phyloP scores from a whole-genome alignment of 352 stramenopile species.

The Peronospora farinosa region DNA sequence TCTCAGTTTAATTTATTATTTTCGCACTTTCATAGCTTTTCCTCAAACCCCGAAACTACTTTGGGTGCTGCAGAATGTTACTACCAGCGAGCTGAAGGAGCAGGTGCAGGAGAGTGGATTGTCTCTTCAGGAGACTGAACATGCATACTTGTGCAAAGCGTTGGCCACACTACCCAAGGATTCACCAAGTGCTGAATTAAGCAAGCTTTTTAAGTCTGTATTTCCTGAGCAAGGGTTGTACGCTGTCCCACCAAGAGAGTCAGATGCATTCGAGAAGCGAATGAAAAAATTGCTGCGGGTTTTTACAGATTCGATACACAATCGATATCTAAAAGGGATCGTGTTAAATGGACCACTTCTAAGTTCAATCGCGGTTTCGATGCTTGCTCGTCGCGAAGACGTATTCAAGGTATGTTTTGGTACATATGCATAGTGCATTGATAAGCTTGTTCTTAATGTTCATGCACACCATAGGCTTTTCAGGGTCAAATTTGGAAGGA shows the following conservation, averaged over 20 bases:
- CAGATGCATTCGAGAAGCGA: slow-evolving; percentile 46
- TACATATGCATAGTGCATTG: background rate
- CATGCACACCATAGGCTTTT: slow-evolving; percentile 39
- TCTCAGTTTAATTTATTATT: background rate
- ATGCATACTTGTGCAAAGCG: slow-evolving; percentile 51
- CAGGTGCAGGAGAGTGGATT: slow-evolving; percentile 45
- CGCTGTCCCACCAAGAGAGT: slow-evolving; percentile 34
- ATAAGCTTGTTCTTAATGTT: background rate
- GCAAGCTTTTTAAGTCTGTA: slow-evolving; percentile 38
- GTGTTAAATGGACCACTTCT: slow-evolving; percentile 66
- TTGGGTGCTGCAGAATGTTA: slow-evolving; percentile 67
- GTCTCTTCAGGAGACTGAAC: slow-evolving; percentile 49
- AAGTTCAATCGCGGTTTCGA: slow-evolving; percentile 65
- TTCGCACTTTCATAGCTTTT: slow-evolving; percentile 34
- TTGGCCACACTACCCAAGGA: slow-evolving; percentile 31
- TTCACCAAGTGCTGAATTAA: slow-evolving; percentile 19
- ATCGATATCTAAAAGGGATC: slow-evolving; percentile 62
- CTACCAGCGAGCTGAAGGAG: slow-evolving; percentile 57
- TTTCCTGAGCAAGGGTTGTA: slow-evolving; percentile 62
- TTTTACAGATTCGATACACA: slow-evolving; percentile 56
- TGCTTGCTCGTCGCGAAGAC: slow-evolving; percentile 61
- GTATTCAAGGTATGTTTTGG: slow-evolving; percentile 45
- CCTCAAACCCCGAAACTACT: slow-evolving; percentile 67
- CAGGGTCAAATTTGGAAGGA: slow-evolving; percentile 65
- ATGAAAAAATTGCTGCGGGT: slow-evolving; percentile 54